Evolutionary conservation across 2,329 filamentous ascomycete species (phyloP).

Genomic region (Erysiphe pulchra): DNA sequence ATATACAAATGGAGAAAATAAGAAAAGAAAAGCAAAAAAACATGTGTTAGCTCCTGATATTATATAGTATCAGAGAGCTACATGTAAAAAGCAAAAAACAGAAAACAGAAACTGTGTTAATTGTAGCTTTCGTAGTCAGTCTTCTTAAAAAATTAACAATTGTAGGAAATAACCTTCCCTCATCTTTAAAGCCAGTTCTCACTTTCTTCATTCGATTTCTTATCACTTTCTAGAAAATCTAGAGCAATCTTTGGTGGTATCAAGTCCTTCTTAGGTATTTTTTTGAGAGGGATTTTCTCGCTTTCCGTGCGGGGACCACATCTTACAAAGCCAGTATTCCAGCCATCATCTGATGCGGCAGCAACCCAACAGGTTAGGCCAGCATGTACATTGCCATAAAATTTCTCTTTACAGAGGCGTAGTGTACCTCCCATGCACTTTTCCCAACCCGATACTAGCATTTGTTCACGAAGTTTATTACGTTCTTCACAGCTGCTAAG

Average conservation of each 20-base stretch:
- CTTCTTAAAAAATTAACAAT: no score
- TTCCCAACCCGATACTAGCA: conserved; percentile 72
- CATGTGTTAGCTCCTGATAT: no score
- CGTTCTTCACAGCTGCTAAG: conserved; percentile 43
- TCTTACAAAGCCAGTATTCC: conserved; percentile 60
- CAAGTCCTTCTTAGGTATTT: conserved; percentile 12
- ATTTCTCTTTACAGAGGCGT: conserved; percentile 89
- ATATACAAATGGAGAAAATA: no score
- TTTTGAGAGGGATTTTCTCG: conserved; percentile 21
- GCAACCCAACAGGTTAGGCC: conserved; percentile 74
- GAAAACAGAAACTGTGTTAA: no score
- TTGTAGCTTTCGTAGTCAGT: no score
- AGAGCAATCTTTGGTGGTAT: conserved; percentile 11
- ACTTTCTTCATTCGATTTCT: neutral
- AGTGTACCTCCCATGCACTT: conserved; percentile 65
- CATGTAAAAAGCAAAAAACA: no score
- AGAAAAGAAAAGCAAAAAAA: no score
- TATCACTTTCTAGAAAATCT: conserved; percentile 7
- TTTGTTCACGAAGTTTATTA: conserved; percentile 50
- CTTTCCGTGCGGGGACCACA: conserved; percentile 32
- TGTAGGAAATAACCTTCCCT: no score
- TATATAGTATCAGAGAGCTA: no score
- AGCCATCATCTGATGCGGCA: conserved; percentile 66
- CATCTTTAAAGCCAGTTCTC: neutral
- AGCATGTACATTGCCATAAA: conserved; percentile 80